Evolutionary conservation across 2,329 filamentous ascomycete species (phyloP).

Genomic region (Epichloe typhina): DNA sequence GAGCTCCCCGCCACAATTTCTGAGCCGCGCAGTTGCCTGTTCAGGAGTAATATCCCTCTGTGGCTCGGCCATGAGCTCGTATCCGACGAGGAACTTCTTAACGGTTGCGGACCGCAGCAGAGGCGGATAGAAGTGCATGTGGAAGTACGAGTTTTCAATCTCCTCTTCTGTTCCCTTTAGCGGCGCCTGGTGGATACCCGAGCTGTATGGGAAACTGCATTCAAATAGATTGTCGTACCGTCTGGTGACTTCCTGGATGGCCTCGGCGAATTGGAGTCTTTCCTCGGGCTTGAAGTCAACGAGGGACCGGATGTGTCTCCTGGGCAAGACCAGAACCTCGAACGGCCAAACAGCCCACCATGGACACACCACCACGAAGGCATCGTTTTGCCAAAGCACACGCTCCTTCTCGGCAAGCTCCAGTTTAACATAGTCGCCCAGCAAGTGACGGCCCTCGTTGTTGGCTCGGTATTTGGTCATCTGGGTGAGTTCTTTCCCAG

Average conservation of each 20-base stretch:
- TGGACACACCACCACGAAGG: slow-evolving; percentile 78
- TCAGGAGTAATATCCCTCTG: slow-evolving; percentile 96
- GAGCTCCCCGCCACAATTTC: slow-evolving; percentile 69
- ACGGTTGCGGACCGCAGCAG: slow-evolving; percentile 85
- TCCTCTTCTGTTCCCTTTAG: slow-evolving; percentile 71
- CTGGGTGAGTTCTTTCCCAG: slow-evolving; percentile 62
- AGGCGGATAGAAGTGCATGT: slow-evolving; percentile 96
- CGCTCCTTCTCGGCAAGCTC: slow-evolving; percentile 74
- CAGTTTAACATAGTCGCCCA: slow-evolving; percentile 76
- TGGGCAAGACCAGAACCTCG: slow-evolving; percentile 80
- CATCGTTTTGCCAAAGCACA: slow-evolving; percentile 74
- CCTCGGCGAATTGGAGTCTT: slow-evolving; percentile 62
- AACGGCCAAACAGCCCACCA: slow-evolving; percentile 99
- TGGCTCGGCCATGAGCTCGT: slow-evolving; percentile 94
- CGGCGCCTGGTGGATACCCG: slow-evolving; percentile 91
- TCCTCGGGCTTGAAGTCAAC: slow-evolving; percentile 68
- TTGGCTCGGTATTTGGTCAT: slow-evolving; percentile 65
- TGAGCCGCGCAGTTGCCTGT: slow-evolving; percentile 70
- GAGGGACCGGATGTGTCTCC: slow-evolving; percentile 69
- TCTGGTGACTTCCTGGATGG: slow-evolving; percentile 75
- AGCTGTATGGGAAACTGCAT: slow-evolving; percentile 93
- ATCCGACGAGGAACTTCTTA: slow-evolving; percentile 90
- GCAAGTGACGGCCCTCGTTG: slow-evolving; percentile 60
- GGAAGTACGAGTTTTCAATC: slow-evolving; percentile 76
- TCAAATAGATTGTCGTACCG: slow-evolving; percentile 96